Conservation (phyloP, 2,329 filamentous ascomycete genomes). For the Aurifilum marmelostoma region DNA sequence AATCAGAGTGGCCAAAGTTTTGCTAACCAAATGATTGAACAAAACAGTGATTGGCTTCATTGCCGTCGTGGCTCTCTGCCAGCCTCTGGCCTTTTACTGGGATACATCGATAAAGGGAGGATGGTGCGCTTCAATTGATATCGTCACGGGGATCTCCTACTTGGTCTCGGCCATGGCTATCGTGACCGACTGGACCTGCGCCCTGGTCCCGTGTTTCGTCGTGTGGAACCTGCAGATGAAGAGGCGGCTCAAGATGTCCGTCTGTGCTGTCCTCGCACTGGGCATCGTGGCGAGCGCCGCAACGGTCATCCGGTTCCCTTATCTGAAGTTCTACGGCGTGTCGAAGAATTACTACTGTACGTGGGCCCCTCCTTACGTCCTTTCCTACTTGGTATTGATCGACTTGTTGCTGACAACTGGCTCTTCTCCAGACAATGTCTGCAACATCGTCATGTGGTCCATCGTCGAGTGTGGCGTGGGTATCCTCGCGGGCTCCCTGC, state of each 20-base stretch:
- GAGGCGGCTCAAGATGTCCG: constrained; percentile 13
- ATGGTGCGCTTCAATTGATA: constrained; percentile 15
- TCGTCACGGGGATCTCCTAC: constrained; percentile 16
- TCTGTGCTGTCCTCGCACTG: constrained; percentile 20
- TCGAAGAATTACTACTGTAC: constrained; percentile 13
- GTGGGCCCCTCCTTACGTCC: neutral
- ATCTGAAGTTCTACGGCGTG: constrained; percentile 13
- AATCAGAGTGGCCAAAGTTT: too few species aligned
- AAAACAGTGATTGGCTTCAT: constrained; percentile 14
- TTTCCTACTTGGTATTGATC: too few species aligned
- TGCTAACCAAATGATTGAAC: neutral
- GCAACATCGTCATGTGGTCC: constrained; percentile 21
- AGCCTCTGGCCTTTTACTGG: constrained; percentile 12
- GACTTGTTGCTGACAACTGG: neutral
- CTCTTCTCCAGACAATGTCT: constrained; percentile 12
- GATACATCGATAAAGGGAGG: constrained; percentile 8
- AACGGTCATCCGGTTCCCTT: constrained; percentile 17
- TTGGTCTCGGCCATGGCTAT: constrained; percentile 10
- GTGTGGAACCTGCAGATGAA: constrained; percentile 20
- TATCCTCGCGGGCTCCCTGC: constrained; percentile 18
- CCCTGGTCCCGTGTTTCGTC: constrained; percentile 18
- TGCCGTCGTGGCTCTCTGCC: constrained; percentile 17
- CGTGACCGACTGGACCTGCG: constrained; percentile 20
- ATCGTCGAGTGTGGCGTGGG: constrained; percentile 21
- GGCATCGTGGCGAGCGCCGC: constrained; percentile 19